Conservation (phyloP, 2,329 filamentous ascomycete genomes). For the Aureobasidium vineae region DNA sequence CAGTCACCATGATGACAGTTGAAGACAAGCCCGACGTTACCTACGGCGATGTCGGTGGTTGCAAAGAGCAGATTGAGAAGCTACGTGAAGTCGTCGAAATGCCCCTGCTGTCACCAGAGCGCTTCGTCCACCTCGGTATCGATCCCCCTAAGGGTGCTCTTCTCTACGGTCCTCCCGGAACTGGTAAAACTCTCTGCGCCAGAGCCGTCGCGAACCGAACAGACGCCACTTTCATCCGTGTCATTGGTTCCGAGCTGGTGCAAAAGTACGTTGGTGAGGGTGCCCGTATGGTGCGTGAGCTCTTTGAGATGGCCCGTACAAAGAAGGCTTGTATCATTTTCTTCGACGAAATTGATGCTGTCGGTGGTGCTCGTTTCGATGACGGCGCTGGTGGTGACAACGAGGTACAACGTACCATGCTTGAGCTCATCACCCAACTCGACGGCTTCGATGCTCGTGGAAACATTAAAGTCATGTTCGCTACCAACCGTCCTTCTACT, state of each 20-base stretch:
- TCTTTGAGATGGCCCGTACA: slow-evolving; percentile 98
- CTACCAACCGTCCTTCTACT: slow-evolving; percentile 93
- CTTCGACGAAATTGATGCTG: slow-evolving; percentile 97
- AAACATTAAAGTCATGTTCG: slow-evolving; percentile 99
- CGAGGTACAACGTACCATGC: slow-evolving; percentile 95
- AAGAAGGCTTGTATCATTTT: slow-evolving; percentile 99
- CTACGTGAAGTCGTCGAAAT: slow-evolving; percentile 98
- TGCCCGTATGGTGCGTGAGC: slow-evolving; percentile 95
- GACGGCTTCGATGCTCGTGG: slow-evolving; percentile 95
- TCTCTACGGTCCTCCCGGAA: slow-evolving; percentile 94
- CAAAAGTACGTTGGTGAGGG: slow-evolving; percentile 99
- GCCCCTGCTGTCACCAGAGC: slow-evolving; percentile 91
- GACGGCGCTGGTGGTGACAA: slow-evolving; percentile 96
- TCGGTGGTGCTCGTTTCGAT: slow-evolving; percentile 93
- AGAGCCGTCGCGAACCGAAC: slow-evolving; percentile 97
- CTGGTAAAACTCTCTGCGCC: slow-evolving; percentile 98
- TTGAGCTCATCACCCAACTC: slow-evolving; percentile 94
- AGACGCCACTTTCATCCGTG: slow-evolving; percentile 96
- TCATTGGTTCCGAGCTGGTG: slow-evolving; percentile 95
- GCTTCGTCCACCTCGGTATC: slow-evolving; percentile 98
- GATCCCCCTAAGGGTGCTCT: slow-evolving; percentile 97
- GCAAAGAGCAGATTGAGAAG: slow-evolving; percentile 99
- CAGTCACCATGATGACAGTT: slow-evolving; percentile 99
- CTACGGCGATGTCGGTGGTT: slow-evolving; percentile 97
- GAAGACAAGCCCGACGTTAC: slow-evolving; percentile 99